Evolutionary conservation across 1,139 yeast genomes (phyloP), one percentile per base, ranked within the genome.

Genomic region (Zygosaccharomyces sapae): DNA sequence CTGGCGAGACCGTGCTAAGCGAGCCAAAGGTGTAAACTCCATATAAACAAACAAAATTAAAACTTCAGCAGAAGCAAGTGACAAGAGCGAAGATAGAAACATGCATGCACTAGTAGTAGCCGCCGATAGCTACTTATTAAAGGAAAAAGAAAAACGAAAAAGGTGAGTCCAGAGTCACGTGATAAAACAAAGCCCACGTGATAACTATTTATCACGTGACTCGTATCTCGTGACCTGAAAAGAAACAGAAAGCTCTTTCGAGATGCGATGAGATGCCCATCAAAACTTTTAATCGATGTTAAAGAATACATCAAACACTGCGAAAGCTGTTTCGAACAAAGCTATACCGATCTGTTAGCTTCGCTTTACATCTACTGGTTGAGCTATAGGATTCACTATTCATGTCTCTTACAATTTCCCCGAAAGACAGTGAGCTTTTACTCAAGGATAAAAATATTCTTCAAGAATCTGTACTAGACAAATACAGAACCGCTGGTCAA

Each of bases 401-500:
- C 10, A 79, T 79, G 84, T 85, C 81, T 65, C 73, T 82, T 62
- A 82, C 84, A 43, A 76, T 80, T 55, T 82, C 81, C 54, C 80
- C 76, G 61, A 83, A 80, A 59, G 92, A 85, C 65, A 81, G 89
- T 56, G 82, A 84, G 61, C 71, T 83, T 57, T 77, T 88, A 56
- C 75, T 88, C 58, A 83, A 81, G 59, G 83, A 83, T 58, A 86
- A 81, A 67, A 88, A 88, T 66, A 75, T 80, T 45, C 74, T 88
- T 53, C 74, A 73, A 56, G 83, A 76, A 33, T 56, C 75, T 12
- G 82, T 84, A 13, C 65, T 87, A 42, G 90, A 83, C 57, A 90
- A 89, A 69, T 89, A 90, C 70, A 77, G 95, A 66, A 75, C 81
- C 44, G 96, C 96, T 6, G 97, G 96, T 38, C 90, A 86, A 68